Conservation (phyloP, 2,329 filamentous ascomycete species). For the Colletotrichum eremochloae region DNA sequence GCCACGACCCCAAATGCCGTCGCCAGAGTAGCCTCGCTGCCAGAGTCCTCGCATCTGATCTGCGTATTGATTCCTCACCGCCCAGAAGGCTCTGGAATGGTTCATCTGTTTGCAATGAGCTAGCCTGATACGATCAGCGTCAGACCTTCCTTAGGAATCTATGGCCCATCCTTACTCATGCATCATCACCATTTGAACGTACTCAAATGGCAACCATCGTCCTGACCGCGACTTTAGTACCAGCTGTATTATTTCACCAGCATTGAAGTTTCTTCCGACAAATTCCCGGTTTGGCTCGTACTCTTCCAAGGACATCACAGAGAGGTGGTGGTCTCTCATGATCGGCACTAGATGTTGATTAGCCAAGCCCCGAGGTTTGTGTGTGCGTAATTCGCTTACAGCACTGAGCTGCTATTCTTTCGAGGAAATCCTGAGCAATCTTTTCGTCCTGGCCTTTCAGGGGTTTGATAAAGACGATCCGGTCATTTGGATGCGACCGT, state of each 20-base stretch:
- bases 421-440: slow-evolving; percentile 77
- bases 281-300: slow-evolving; percentile 86
- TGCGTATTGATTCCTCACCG: slow-evolving; percentile 80
- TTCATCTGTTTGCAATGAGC: slow-evolving; percentile 95
- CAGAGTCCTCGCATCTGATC: slow-evolving; percentile 79
- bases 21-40: slow-evolving; percentile 78
- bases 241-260: slow-evolving; percentile 87
- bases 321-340: slow-evolving; percentile 75
- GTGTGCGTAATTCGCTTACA: slow-evolving; percentile 55
- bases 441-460: slow-evolving; percentile 74
- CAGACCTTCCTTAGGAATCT: background rate
- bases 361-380: background rate
- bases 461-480: slow-evolving; percentile 89
- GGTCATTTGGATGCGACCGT: slow-evolving; percentile 79
- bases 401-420: slow-evolving; percentile 85
- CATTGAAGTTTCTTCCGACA: slow-evolving; percentile 90
- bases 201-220: slow-evolving; percentile 83
- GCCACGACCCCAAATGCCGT: slow-evolving; percentile 86
- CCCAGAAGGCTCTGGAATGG: slow-evolving; percentile 85
- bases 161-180: slow-evolving; percentile 69
- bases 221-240: slow-evolving; percentile 78
- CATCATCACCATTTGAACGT: slow-evolving; percentile 96
- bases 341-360: slow-evolving; percentile 67
- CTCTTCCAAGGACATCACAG: slow-evolving; percentile 81
- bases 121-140: slow-evolving; percentile 60